Conservation (phyloP, 371 early-diverging fungal genomes). For the Rhizomucor miehei region DNA sequence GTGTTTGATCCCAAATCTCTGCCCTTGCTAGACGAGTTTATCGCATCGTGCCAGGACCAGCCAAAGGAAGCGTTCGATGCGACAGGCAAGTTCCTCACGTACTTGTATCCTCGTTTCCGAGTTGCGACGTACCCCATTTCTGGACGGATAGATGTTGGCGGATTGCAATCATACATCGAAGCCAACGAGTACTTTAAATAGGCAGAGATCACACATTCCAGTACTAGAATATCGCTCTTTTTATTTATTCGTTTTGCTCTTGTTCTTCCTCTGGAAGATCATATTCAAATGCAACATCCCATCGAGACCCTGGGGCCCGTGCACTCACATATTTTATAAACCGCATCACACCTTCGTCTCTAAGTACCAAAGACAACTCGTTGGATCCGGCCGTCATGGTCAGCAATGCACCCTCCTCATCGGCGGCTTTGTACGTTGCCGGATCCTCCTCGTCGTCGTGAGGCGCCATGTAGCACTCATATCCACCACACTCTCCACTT, state of each 20-base stretch:
- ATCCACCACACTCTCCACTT: constrained; percentile 69
- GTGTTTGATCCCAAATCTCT: constrained; percentile 31
- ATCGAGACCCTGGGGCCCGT: constrained; percentile 63
- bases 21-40: constrained; percentile 37
- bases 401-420: constrained; percentile 67
- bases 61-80: constrained; percentile 55
- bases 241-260: constrained; percentile 3
- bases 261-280: constrained; percentile 35
- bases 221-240: too few species aligned
- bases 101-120: constrained; percentile 41
- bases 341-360: constrained; percentile 69
- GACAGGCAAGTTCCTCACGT: constrained; percentile 56
- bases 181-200: constrained; percentile 48
- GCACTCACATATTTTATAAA: constrained; percentile 80
- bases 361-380: constrained; percentile 59
- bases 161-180: constrained; percentile 47
- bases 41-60: constrained; percentile 29
- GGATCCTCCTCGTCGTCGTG: constrained; percentile 68
- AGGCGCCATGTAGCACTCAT: constrained; percentile 72
- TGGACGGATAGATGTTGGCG: constrained; percentile 66
- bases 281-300: constrained; percentile 77
- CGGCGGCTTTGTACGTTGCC: constrained; percentile 61
- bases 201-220: not conserved
- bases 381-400: constrained; percentile 65
- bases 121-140: constrained; percentile 44